Evolutionary conservation across 306 rosid species (phyloP).

Genomic region (Sophora flavescens): DNA sequence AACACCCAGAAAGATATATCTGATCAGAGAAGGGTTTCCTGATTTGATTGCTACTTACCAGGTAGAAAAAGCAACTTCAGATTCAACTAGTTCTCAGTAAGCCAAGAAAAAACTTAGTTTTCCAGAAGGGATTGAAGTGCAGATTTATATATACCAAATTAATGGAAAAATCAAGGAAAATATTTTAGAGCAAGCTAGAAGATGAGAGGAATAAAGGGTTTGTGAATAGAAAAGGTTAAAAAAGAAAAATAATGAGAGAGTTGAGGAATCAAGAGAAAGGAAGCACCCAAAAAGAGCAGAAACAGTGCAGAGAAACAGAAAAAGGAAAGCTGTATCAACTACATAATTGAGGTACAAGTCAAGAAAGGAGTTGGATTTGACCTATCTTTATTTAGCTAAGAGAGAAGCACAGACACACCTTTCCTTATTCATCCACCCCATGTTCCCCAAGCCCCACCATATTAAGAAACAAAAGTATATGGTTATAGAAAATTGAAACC

Average conservation of each 20-base stretch:
- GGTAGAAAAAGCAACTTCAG: conserved; percentile 42
- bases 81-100: neutral
- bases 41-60: conserved; percentile 25
- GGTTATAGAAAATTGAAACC: conserved; percentile 41
- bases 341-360: conserved; percentile 43
- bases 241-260: neutral
- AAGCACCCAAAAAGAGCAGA: conserved; percentile 11
- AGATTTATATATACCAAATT: conserved; percentile 38
- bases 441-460: conserved; percentile 36
- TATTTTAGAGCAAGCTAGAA: neutral
- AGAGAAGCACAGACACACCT: conserved; percentile 38
- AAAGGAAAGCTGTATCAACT: neutral
- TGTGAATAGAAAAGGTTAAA: neutral
- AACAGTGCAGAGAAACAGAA: conserved; percentile 17
- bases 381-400: conserved; percentile 36
- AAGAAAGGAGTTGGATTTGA: conserved; percentile 39
- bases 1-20: conserved; percentile 1
- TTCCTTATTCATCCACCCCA: conserved; percentile 48
- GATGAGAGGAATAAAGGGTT: conserved; percentile 11
- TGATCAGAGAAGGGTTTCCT: neutral
- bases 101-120: neutral
- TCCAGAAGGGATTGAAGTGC: conserved; percentile 16
- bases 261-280: conserved; percentile 29
- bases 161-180: conserved; percentile 33
- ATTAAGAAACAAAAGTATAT: conserved; percentile 37